Percentiles rank a stretch among this genome's conserved stretches.
Evolutionary conservation across 73 alveolate species (phyloP).

Genomic region (Paraurostyla sp.): DNA sequence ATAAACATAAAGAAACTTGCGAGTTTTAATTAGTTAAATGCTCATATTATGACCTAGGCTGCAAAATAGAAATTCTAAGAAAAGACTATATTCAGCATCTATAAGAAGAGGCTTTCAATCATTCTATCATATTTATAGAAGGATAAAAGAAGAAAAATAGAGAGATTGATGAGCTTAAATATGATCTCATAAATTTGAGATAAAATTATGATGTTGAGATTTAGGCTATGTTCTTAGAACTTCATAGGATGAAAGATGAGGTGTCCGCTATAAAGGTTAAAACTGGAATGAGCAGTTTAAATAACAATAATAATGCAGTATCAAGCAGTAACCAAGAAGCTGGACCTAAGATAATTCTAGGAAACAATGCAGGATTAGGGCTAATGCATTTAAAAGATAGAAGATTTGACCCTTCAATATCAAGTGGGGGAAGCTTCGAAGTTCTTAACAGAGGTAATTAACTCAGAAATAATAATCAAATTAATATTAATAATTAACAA

Average conservation of each 20-base stretch:
- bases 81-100: constrained; percentile 78
- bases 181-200: constrained; percentile 56
- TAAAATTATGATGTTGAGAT: constrained; percentile 78
- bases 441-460: too few relatives aligned
- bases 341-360: constrained; percentile 13
- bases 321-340: neutral
- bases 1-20: constrained; percentile 76
- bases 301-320: neutral
- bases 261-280: neutral
- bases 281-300: neutral
- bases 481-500: neutral
- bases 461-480: too few relatives aligned
- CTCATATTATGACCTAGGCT: constrained; percentile 86
- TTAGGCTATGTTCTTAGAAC: constrained; percentile 76
- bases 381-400: neutral
- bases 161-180: constrained; percentile 75
- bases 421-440: constrained; percentile 39
- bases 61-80: constrained; percentile 78
- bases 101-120: constrained; percentile 76
- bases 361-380: constrained; percentile 30
- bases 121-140: constrained; percentile 74
- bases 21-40: constrained; percentile 75
- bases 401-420: constrained; percentile 35
- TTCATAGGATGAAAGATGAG: constrained; percentile 72
- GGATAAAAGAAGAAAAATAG: constrained; percentile 75